Evolutionary conservation across 805 yeast genomes (phyloP).

Genomic region (Zygosaccharomyces bisporus): DNA sequence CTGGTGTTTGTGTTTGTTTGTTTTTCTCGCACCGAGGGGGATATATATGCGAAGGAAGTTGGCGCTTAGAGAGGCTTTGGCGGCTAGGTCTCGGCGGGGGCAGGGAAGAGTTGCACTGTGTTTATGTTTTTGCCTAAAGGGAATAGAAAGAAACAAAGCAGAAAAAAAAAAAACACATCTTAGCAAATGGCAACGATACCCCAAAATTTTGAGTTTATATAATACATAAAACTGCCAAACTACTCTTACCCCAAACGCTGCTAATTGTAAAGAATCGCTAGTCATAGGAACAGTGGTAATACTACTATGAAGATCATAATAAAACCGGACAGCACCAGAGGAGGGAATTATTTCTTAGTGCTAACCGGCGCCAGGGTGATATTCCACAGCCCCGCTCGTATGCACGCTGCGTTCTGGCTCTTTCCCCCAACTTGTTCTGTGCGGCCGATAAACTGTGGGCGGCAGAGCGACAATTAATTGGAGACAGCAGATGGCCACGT

Average conservation of each 20-base stretch:
- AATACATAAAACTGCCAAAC: neutral
- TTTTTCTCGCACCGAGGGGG: neutral
- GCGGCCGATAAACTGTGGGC: neutral
- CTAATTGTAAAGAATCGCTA: neutral
- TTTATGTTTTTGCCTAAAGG: too few relatives aligned
- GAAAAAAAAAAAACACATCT: neutral
- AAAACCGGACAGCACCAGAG: constrained; percentile 1
- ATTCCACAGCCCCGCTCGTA: constrained; percentile 1
- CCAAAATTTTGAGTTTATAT: constrained; percentile 1
- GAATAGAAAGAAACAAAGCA: neutral
- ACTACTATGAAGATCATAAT: neutral
- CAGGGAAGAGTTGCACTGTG: too few relatives aligned
- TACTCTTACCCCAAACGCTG: neutral
- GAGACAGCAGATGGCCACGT: neutral
- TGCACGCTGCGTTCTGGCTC: neutral
- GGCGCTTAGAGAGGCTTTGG: neutral
- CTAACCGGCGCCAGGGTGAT: neutral
- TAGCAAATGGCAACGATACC: neutral
- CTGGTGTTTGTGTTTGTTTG: neutral
- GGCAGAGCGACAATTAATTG: neutral
- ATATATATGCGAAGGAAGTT: neutral
- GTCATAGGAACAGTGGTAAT: neutral
- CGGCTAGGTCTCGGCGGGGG: constrained; percentile 5
- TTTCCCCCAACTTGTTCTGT: neutral
- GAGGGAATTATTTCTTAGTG: neutral